Evolutionary conservation across 1,284 basidiomycete species (phyloP).

Genomic region (Malassezia equina): DNA sequence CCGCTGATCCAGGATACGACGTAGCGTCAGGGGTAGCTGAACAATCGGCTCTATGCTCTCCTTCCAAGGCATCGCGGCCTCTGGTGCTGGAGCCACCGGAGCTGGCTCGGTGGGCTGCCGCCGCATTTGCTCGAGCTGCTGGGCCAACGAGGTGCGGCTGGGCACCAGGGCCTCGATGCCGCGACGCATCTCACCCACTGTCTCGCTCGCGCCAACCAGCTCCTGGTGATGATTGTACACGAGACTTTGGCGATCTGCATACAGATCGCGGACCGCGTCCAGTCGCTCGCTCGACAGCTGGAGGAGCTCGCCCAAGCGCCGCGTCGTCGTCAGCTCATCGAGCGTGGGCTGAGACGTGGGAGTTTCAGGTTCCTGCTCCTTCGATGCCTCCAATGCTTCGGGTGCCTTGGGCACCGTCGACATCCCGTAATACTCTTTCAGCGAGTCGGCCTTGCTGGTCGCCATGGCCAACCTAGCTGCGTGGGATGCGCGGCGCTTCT

Average conservation of each 20-base stretch:
- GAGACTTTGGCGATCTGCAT: slow-evolving; percentile 74
- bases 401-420: background rate
- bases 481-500: background rate
- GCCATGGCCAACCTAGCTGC: background rate
- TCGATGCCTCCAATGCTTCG: background rate
- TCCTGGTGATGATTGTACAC: slow-evolving; percentile 93
- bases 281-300: slow-evolving; percentile 26
- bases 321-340: slow-evolving; percentile 18
- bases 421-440: background rate
- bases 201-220: slow-evolving; percentile 79
- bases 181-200: slow-evolving; percentile 64
- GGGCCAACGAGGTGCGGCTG: background rate
- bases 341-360: slow-evolving; percentile 16
- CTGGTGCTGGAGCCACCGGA: background rate
- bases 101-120: background rate
- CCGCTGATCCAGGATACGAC: slow-evolving; percentile 20
- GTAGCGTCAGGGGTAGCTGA: slow-evolving; percentile 24
- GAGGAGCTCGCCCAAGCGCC: slow-evolving; percentile 26
- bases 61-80: slow-evolving; percentile 23
- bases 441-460: slow-evolving; percentile 4
- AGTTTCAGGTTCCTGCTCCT: too few species aligned
- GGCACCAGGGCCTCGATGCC: background rate
- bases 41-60: slow-evolving; percentile 22
- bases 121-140: background rate
- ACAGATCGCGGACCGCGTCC: slow-evolving; percentile 65